Evolutionary conservation across 2,329 filamentous ascomycete genomes (phyloP), one percentile per base, ranked within the genome.

Genomic region (Fusarium cyanostomum): DNA sequence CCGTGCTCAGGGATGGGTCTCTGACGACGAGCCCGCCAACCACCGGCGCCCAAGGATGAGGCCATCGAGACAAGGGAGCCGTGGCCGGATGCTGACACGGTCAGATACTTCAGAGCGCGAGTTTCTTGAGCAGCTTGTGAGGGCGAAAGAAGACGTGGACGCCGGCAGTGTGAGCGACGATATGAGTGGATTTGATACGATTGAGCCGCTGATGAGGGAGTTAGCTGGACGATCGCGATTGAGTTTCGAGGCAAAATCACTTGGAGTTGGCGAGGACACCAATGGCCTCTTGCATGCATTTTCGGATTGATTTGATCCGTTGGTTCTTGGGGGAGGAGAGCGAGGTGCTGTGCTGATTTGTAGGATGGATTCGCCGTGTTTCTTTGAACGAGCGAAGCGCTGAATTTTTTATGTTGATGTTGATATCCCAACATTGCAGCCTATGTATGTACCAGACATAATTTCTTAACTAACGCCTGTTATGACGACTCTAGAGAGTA

Each of bases 131-230:
- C 69, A 71, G 50, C 64, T 76, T 28, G 70, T 71, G 46, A 33
- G 66, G 59, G 52, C 69, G 52, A 52, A 64, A 44, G 52, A 70
- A 42, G 68, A 72, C 56, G 45, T 73, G 52, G 57, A 69, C 55
- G 59, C 60, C 27, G 62, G 67, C 45, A 68, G 61, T 35, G 66
- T 61, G 26, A 70, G 70, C 49, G 71, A 74, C 21, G 73, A 75
- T 15, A 62, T 66, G 56, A 76, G 71, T 43, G 75, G 78, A 6
- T 64, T 81, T 52, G 78, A 77, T 24, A 71, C 74, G 5, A 74
- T 82, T 18, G 80, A 81, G 69, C 78, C 79, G 8, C 61, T 82
- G 42, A 82, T 81, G 77, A 73, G 77, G 52, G 79, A 81, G 68
- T 67, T 82, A 38, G 77, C 76, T 35, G 73, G 71, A 45, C 67